These are phyloP conservation scores for Phytophthora sp. DNA, from an alignment of 352 stramenopile species.

Conservation along the genomic window DNA sequence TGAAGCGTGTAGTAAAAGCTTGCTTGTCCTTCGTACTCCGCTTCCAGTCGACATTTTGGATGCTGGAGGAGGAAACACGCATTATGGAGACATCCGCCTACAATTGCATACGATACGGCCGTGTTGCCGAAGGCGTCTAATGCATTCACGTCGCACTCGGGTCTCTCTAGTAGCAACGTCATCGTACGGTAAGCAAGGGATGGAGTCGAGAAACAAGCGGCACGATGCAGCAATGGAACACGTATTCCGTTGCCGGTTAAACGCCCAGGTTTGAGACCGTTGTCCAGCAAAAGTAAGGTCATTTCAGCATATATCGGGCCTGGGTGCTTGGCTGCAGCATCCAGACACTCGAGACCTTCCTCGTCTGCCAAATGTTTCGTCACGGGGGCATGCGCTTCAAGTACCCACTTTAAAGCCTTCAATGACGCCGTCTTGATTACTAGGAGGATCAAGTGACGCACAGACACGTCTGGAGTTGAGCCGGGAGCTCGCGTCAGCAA, in stretches of 20 bases:
- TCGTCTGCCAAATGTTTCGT: conserved; percentile 13
- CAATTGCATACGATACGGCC: conserved; percentile 54
- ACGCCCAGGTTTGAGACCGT: conserved; percentile 39
- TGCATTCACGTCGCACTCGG: conserved; percentile 52
- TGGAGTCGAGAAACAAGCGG: conserved; percentile 44
- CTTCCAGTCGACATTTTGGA: conserved; percentile 42
- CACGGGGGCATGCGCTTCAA: conserved; percentile 17
- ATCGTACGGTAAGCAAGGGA: conserved; percentile 31
- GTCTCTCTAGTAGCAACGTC: conserved; percentile 27
- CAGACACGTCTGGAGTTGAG: neutral
- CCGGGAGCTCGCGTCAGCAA: neutral
- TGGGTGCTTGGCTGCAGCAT: conserved; percentile 34
- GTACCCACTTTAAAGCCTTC: conserved; percentile 49
- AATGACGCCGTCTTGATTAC: conserved; percentile 44
- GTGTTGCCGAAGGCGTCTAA: conserved; percentile 60
- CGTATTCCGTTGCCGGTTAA: conserved; percentile 56
- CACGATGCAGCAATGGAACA: conserved; percentile 59
- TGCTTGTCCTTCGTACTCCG: conserved; percentile 69
- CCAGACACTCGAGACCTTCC: conserved; percentile 27
- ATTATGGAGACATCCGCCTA: conserved; percentile 37
- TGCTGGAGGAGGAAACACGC: conserved; percentile 48
- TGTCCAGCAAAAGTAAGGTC: conserved; percentile 48
- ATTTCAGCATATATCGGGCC: conserved; percentile 45
- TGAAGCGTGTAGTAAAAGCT: conserved; percentile 69
- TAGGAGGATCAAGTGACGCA: conserved; percentile 24